A percentile compares a stretch with the other conserved stretches of the same genome.
Evolutionary conservation across 345 rosid species (phyloP).

Genomic region (Psidium guajava): DNA sequence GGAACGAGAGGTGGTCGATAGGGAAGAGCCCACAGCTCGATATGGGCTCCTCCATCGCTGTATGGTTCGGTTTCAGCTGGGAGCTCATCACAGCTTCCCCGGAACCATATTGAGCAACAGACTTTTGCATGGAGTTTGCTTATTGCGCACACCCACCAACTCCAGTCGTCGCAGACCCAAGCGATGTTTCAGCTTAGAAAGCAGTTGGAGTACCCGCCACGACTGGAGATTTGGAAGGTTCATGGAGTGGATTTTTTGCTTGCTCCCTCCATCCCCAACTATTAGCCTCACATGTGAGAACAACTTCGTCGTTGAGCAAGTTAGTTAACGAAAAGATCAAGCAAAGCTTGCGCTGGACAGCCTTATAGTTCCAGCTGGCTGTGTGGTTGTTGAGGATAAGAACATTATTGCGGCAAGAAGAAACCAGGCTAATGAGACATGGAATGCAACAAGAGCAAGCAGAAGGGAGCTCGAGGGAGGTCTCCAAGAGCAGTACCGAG

Average conservation of each 20-base stretch:
- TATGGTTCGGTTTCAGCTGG: too few relatives aligned
- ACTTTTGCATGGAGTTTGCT: not conserved
- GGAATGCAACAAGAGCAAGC: too few relatives aligned
- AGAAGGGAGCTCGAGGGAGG: too few relatives aligned
- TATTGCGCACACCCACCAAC: conserved; percentile 13
- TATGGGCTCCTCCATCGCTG: too few relatives aligned
- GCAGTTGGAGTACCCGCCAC: conserved; percentile 74
- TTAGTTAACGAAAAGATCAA: conserved; percentile 50
- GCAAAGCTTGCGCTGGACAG: not conserved
- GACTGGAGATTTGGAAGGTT: conserved; percentile 43
- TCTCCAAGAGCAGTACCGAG: conserved; percentile 60
- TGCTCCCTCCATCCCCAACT: conserved; percentile 38
- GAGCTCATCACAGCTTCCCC: too few relatives aligned
- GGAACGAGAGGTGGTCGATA: too few relatives aligned
- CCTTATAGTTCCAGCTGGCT: not conserved
- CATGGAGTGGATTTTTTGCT: conserved; percentile 69
- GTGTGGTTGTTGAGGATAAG: not conserved
- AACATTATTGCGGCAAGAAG: not conserved
- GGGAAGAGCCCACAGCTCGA: too few relatives aligned
- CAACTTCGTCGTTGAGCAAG: conserved; percentile 49
- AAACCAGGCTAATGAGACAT: not conserved
- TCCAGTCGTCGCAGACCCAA: conserved; percentile 53
- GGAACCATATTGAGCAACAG: too few relatives aligned
- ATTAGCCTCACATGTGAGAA: conserved; percentile 48
- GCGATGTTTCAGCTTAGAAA: conserved; percentile 65